Percentiles rank a stretch among this genome's conserved stretches.
Evolutionary conservation across 2,329 filamentous ascomycete species (phyloP).

Genomic region (Massarina eburnea): DNA sequence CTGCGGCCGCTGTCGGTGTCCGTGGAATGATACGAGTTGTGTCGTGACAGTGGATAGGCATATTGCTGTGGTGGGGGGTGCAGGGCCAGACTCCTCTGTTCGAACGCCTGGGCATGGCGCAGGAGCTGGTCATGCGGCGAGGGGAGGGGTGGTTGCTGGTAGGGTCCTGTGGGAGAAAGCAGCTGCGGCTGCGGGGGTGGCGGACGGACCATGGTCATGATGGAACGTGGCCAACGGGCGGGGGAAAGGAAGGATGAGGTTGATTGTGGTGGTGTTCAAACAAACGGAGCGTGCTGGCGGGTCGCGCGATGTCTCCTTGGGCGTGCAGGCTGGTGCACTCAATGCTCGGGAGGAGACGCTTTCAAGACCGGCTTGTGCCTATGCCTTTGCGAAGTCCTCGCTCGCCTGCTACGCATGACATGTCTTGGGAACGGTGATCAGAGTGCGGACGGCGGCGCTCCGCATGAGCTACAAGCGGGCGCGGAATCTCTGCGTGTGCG

Average conservation of each 20-base stretch:
- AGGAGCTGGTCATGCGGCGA: slow-evolving; percentile 28
- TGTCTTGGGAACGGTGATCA: slow-evolving; percentile 31
- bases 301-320: background rate
- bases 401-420: slow-evolving; percentile 41
- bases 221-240: slow-evolving; percentile 11
- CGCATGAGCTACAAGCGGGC: slow-evolving; percentile 29
- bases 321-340: slow-evolving; percentile 4
- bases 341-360: slow-evolving; percentile 24
- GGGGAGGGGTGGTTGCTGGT: slow-evolving; percentile 24
- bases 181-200: slow-evolving; percentile 36
- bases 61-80: slow-evolving; percentile 40
- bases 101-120: slow-evolving; percentile 28
- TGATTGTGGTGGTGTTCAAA: background rate
- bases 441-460: slow-evolving; percentile 15
- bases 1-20: slow-evolving; percentile 24
- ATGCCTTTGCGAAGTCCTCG: slow-evolving; percentile 47
- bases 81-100: slow-evolving; percentile 22
- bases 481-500: background rate
- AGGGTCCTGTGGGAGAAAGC: slow-evolving; percentile 25
- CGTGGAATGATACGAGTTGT: slow-evolving; percentile 39
- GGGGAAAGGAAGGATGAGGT: background rate
- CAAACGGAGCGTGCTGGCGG: background rate
- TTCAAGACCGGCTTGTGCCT: slow-evolving; percentile 45
- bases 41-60: slow-evolving; percentile 43
- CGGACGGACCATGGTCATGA: slow-evolving; percentile 44